Percentiles rank a stretch among this genome's conserved stretches.
Evolutionary conservation across 495 filamentous ascomycete species (phyloP).

Genomic region (Penicillium bovifimosum): DNA sequence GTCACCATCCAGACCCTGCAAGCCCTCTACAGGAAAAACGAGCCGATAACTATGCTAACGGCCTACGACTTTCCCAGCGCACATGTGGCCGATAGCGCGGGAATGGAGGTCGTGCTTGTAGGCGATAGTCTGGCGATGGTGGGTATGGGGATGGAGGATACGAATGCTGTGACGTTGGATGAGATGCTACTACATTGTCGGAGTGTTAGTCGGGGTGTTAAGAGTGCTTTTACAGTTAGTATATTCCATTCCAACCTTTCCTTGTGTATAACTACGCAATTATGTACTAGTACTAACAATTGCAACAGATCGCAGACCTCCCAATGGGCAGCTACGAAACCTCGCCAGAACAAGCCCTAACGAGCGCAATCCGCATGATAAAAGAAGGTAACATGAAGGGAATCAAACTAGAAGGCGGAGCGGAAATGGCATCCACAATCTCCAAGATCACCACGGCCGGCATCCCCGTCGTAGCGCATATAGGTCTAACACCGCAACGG

Average conservation of each 20-base stretch:
- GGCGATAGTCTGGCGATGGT: conserved; percentile 99
- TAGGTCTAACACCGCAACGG: conserved; percentile 91
- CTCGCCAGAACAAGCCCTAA: conserved; percentile 74
- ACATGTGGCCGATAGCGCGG: conserved; percentile 81
- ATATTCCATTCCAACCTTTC: too few species aligned
- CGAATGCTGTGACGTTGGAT: conserved; percentile 77
- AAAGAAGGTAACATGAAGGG: conserved; percentile 87
- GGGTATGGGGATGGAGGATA: conserved; percentile 92
- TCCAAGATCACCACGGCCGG: conserved; percentile 77
- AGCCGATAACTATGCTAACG: conserved; percentile 93
- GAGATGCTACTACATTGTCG: conserved; percentile 96
- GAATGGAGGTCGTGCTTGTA: conserved; percentile 91
- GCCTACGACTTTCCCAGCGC: conserved; percentile 95
- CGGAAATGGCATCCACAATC: conserved; percentile 84
- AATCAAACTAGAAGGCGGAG: conserved; percentile 91
- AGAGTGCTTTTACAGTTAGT: conserved; percentile 77
- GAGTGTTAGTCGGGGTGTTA: conserved; percentile 79
- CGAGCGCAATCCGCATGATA: conserved; percentile 78
- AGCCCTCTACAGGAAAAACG: conserved; percentile 68
- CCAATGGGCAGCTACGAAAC: conserved; percentile 98
- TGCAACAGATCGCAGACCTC: conserved; percentile 72
- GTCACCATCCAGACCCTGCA: conserved; percentile 75
- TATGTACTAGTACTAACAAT: conserved; percentile 35
- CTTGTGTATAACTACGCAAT: too few species aligned
- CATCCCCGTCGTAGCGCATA: conserved; percentile 88